phyloP scores from a whole-genome alignment of 129 eudicot species.

The Centella asiatica region DNA sequence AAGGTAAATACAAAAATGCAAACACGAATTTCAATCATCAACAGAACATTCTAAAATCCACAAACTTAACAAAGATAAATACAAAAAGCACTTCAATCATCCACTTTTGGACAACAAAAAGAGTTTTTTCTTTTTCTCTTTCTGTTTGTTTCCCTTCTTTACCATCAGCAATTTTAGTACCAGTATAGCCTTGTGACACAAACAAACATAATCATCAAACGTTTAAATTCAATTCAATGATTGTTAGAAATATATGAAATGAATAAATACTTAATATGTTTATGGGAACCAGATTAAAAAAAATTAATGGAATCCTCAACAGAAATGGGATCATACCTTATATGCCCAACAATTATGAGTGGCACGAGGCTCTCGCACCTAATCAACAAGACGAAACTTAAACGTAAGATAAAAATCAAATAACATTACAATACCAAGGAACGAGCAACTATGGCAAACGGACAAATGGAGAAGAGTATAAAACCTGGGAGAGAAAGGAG shows the following conservation, averaged over 20 bases:
- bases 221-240: neutral
- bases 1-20: too few relatives aligned
- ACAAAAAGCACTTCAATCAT: too few relatives aligned
- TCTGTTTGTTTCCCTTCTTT: too few relatives aligned
- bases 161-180: too few relatives aligned
- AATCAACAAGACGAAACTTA: slow-evolving; percentile 13
- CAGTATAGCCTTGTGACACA: neutral
- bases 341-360: slow-evolving; percentile 97
- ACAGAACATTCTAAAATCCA: neutral
- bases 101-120: too few relatives aligned
- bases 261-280: neutral
- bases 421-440: slow-evolving; percentile 7
- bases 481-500: slow-evolving; percentile 66
- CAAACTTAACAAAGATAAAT: too few relatives aligned
- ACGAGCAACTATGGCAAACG: slow-evolving; percentile 1
- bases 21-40: too few relatives aligned
- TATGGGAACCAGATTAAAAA: neutral
- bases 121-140: too few relatives aligned
- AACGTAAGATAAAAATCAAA: neutral
- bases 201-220: neutral
- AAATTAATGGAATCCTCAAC: neutral
- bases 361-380: slow-evolving; percentile 80
- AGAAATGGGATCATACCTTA: slow-evolving; percentile 38
- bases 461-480: too few relatives aligned
- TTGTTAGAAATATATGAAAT: too few relatives aligned